Base-by-base conservation (phyloP, 225 moss, liverwort and hornwort genomes). In the Polytrichum formosum region DNA sequence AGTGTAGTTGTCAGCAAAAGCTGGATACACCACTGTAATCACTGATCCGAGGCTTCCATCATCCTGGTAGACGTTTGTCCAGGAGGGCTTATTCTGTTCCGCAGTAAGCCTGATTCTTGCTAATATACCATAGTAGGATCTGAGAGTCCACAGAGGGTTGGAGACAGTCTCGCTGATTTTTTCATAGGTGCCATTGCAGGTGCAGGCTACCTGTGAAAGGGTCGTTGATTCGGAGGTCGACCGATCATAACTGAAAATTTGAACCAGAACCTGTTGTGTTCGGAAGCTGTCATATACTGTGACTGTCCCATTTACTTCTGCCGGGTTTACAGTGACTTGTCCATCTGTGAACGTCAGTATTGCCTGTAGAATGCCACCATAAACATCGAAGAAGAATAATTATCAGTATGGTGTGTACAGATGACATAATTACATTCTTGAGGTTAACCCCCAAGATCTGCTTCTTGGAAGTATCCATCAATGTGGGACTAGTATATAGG, bases 261-360 rank as follows among this genome's bases (percentile, higher is more conserved):
- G 67, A 23, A 67, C 67, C 54, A 67, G 28, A 67, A 25, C 67
- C 53, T 25, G 26, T 26, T 67, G 53, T 26, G 67, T 2, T 10
- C 67, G 54, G 53, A 67, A 17, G 17, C 18, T 54, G 67, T 67
- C 67, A 28, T 53, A 67, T 13, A 67, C 53, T 53, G 53, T 67
- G 53, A 9, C 26, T 13, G 67, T 66, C 13, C 46, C 33, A 35
- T 35, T 56, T 56, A 59, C 20, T 20, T 58, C 7, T 2, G 10
- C 29, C 6, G 25, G 9, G 59, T 46, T 71, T 4, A 61, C 37
- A 5, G 35, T 22, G 26, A 71, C 37, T 46, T 71, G 71, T 53
- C 71, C 71, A 63, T 62, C 61, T 62, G 71, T 71, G 35, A 71
- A 71, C 22, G 61, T 62, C 46, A 71, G 46, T 28, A 71, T 46